phyloP scores from a whole-genome alignment of 495 filamentous ascomycete species.

The Xylaria venustula region DNA sequence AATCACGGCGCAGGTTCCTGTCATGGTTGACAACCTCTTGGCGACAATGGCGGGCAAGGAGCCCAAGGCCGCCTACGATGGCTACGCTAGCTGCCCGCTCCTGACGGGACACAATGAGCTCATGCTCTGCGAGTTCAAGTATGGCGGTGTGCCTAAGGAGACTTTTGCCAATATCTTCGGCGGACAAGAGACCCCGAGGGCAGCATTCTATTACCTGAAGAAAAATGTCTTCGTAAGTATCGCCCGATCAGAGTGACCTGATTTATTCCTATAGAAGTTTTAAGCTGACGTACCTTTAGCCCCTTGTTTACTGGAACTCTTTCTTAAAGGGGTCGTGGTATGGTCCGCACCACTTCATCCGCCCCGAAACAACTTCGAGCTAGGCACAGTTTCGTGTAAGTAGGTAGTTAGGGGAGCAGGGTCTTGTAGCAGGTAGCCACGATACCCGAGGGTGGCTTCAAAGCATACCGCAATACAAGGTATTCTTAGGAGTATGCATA shows the following conservation, averaged over 20 bases:
- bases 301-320: conserved; percentile 27
- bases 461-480: not conserved
- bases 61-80: conserved; percentile 54
- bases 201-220: conserved; percentile 64
- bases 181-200: conserved; percentile 55
- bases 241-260: not conserved
- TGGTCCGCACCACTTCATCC: conserved; percentile 27
- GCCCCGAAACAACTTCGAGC: conserved; percentile 14
- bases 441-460: not conserved
- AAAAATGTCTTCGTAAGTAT: conserved; percentile 62
- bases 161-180: conserved; percentile 59
- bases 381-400: not conserved
- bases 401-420: not conserved
- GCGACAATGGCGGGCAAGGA: conserved; percentile 54
- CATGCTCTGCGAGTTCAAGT: conserved; percentile 70
- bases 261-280: not conserved
- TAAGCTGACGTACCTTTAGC: conserved; percentile 12
- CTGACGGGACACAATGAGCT: conserved; percentile 65
- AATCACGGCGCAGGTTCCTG: conserved; percentile 61
- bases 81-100: conserved; percentile 70
- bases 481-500: too few species aligned
- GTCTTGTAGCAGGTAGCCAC: not conserved
- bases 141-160: conserved; percentile 69
- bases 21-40: conserved; percentile 58
- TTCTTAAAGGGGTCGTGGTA: conserved; percentile 29